These are phyloP conservation scores for Suhomyces kunorum DNA, from an alignment of 1,139 yeast species.

Conservation along the genomic window DNA sequence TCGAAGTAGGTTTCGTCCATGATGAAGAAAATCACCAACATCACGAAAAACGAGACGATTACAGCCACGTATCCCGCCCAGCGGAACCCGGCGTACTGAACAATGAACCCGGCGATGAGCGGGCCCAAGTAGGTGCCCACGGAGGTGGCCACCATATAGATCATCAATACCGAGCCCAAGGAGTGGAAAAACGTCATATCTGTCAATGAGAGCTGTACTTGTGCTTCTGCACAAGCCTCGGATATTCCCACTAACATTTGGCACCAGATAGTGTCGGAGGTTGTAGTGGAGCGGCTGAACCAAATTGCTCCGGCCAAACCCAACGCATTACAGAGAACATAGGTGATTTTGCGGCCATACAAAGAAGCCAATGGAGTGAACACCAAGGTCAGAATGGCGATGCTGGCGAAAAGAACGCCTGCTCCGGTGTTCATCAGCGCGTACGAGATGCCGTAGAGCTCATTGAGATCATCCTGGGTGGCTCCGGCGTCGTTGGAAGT, in stretches of 20 bases:
- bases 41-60: constrained; percentile 23
- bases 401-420: constrained; percentile 36
- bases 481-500: constrained; percentile 39
- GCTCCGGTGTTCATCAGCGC: constrained; percentile 41
- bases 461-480: constrained; percentile 38
- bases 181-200: constrained; percentile 40
- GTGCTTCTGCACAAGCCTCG: constrained; percentile 40
- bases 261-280: constrained; percentile 38
- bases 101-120: constrained; percentile 33
- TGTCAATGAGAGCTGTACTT: constrained; percentile 37
- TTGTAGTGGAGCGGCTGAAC: constrained; percentile 29
- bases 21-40: constrained; percentile 22
- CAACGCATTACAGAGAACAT: constrained; percentile 31
- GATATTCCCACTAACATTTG: constrained; percentile 39
- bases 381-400: constrained; percentile 34
- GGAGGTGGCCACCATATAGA: constrained; percentile 39
- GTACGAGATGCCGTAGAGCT: constrained; percentile 33
- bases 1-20: constrained; percentile 31
- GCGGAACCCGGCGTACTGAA: constrained; percentile 26
- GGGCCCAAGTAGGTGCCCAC: constrained; percentile 44
- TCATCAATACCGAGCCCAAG: constrained; percentile 40
- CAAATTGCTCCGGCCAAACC: constrained; percentile 36
- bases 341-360: constrained; percentile 35
- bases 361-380: constrained; percentile 36
- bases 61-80: constrained; percentile 43